A percentile compares a stretch with the other conserved stretches of the same genome.
These are phyloP conservation scores for Pseudopithomyces chartarum DNA, from an alignment of 2,329 filamentous ascomycete genomes.

Conservation along the genomic window DNA sequence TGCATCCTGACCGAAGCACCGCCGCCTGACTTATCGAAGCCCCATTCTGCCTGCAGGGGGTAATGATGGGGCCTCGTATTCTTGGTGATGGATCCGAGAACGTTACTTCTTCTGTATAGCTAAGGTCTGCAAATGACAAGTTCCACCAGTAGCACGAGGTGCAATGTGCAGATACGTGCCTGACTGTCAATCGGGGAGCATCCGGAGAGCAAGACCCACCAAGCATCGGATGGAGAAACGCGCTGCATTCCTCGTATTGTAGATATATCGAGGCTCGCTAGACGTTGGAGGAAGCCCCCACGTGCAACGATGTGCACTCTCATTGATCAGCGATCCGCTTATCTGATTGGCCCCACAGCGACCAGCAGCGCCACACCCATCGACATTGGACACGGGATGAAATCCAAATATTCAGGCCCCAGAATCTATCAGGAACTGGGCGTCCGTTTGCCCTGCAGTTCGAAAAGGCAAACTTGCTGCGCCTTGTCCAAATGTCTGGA, in stretches of 20 bases:
- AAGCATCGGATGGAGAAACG: background rate
- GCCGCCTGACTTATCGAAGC: conserved; percentile 1
- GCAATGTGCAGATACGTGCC: conserved; percentile 6
- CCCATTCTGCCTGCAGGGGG: background rate
- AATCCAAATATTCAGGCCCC: conserved; percentile 6
- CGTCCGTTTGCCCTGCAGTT: conserved; percentile 10
- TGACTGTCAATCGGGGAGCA: background rate
- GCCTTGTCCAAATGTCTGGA: conserved; percentile 3
- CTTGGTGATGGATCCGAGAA: background rate
- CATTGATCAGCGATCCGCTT: conserved; percentile 19
- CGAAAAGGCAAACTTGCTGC: conserved; percentile 10
- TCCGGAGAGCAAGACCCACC: background rate
- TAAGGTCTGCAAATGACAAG: background rate
- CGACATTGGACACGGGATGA: conserved; percentile 17
- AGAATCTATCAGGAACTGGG: background rate
- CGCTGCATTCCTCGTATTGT: background rate
- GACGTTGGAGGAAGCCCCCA: conserved; percentile 20
- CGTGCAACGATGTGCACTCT: conserved; percentile 26
- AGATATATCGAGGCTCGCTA: background rate
- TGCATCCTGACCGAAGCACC: background rate
- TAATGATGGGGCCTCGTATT: background rate
- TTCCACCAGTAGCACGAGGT: background rate
- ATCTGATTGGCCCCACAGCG: conserved; percentile 10
- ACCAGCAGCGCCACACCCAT: conserved; percentile 17
- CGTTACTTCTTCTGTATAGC: background rate